Evolutionary conservation across 306 rosid species (phyloP), one percentile per base, ranked within the genome.

Genomic region (Vicia faba): DNA sequence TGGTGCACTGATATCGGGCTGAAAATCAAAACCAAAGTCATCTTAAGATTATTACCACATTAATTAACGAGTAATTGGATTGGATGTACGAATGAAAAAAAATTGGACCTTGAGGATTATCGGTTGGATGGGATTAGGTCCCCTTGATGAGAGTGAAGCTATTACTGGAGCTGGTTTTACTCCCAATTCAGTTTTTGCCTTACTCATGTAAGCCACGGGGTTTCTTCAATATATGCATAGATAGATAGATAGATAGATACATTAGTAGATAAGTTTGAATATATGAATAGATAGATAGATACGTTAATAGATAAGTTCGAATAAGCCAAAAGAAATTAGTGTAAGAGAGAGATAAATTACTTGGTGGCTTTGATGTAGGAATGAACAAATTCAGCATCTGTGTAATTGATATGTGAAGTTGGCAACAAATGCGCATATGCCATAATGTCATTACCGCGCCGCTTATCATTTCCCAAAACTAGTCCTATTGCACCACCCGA

Each of bases 141-240:
- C 93, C 46, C 87, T 78, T 13, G 96, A 85, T 35, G 93, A 89
- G 49, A 86, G 73, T 19, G 85, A 29, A 69, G 93, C 96, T 77
- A 89, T 64, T 18, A 65, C n/a, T 11, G 91, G 93, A 46, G 91
- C 82, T 46, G 89, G 87, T 72, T 78, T 80, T 25, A 45, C n/a
- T 60, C 79, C 84, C 4, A 79, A 2, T 49, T 45, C 68, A 14
- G 96, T 84, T 64, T 33, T 80, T 20, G 72, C 89, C 2, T n/a
- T 70, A 36, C 82, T 75, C 35, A 87, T 69, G 77, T 62, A 72
- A 63, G 88, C 95, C 73, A 12, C 4, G 8, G 96, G 95, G 54
- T 2, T 75, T 75, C 93, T 84, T 39, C 39, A 71, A 36, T 12
- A 33, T 40, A 23, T 23, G 25, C 25, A 25, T 25, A 25, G 4